Base-by-base conservation (phyloP, 495 filamentous ascomycete genomes). In the Saxispiralis lemnorum region DNA sequence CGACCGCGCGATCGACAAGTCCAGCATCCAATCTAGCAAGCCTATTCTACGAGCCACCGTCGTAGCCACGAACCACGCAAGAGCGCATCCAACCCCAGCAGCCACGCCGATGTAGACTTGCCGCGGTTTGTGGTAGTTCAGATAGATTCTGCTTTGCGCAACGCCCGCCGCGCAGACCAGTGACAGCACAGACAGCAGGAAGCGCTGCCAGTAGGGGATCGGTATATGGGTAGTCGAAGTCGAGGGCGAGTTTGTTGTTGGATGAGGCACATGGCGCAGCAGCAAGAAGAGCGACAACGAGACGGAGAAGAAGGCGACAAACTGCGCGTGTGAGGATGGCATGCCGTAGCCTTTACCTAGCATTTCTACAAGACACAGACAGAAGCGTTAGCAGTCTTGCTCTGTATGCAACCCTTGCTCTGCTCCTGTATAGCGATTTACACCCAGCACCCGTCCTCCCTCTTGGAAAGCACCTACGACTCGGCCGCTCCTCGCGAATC, bases 301-400 rank as follows among this genome's bases (percentile, higher is more conserved):
- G 43, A 89, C 64, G 34, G 83, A 76, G 66, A 94, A 96, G 66
- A 82, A 99, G 9, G 76, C 67, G 38, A 82, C 78, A 58, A 94
- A 99, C 61, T 99, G 89, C 9, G 89, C 83, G 64, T 99, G 89
- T 19, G 85, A 93, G 36, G 79, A 86, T n/a, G 89, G 89, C 89
- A 99, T 99, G 49, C 89, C 89, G 55, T 96, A 99, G 46, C 89
- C 89, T 60, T 93, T 94, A 31, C 81, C 81, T 45, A 77, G 71
- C 70, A 82, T 81, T 63, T 81, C 80, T 81, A 64, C 56, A 20
- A 18, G 30, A 9, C n/a, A 33, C 9, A 37, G n/a, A 48, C 13
- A 36, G 31, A 33, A n/a, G 18, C 24, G 24, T 28, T 14, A 13
- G 20, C 15, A 11, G 12, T 4, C n/a, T 11, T 6, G 2, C 6